Conservation (phyloP, 1,139 yeast genomes). For the Magnusiomyces starmeri region DNA sequence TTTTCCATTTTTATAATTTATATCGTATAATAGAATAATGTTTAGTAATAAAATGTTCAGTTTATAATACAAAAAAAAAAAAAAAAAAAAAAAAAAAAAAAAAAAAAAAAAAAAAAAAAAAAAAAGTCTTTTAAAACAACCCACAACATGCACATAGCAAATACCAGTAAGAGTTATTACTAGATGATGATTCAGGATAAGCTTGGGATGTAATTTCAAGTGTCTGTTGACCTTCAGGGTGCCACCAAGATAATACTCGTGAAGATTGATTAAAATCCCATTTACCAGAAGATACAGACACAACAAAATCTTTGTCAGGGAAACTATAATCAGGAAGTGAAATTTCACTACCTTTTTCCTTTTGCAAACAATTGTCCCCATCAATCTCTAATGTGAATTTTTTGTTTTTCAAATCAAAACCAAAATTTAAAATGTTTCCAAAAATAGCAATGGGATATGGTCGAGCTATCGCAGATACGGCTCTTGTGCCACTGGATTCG, state of each 20-base stretch:
- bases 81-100: too few relatives aligned
- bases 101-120: too few relatives aligned
- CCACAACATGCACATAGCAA: not conserved
- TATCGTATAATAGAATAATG: too few relatives aligned
- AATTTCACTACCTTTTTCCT: constrained; percentile 43
- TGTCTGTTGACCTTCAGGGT: constrained; percentile 39
- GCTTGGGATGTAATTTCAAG: constrained; percentile 16
- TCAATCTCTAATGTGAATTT: constrained; percentile 44
- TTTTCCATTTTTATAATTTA: too few relatives aligned
- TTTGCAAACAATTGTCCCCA: constrained; percentile 18
- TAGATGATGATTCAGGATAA: too few relatives aligned
- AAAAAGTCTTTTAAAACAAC: not conserved
- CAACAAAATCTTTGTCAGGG: constrained; percentile 37
- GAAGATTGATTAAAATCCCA: constrained; percentile 44
- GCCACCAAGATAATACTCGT: constrained; percentile 68
- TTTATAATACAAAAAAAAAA: too few relatives aligned
- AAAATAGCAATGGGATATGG: constrained; percentile 59
- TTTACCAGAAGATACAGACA: constrained; percentile 48
- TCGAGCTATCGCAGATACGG: constrained; percentile 59
- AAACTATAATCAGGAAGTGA: constrained; percentile 67
- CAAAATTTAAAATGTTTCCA: constrained; percentile 46
- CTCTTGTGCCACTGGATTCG: constrained; percentile 54
- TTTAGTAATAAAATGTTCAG: too few relatives aligned
- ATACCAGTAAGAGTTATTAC: too few relatives aligned
- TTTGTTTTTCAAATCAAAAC: constrained; percentile 47